These are phyloP conservation scores for Fusarium piperis DNA, from an alignment of 2,329 filamentous ascomycete genomes.

Conservation along the genomic window DNA sequence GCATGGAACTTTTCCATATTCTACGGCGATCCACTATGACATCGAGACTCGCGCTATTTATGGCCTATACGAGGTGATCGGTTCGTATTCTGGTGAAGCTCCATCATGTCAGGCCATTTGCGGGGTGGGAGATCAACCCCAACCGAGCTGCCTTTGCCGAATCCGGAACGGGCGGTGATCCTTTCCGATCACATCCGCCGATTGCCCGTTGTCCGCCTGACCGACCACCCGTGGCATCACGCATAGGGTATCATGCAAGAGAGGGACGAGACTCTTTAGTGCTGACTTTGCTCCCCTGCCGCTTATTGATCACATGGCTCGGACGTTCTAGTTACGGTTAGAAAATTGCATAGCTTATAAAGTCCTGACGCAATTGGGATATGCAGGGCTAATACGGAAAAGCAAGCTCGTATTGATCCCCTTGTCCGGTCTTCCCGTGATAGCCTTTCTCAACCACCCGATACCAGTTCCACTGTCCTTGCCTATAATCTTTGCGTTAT, in stretches of 20 bases:
- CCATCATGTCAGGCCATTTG: background rate
- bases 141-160: background rate
- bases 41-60: slow-evolving; percentile 14
- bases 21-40: background rate
- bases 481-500: background rate
- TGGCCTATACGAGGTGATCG: slow-evolving; percentile 7
- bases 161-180: background rate
- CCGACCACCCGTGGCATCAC: background rate
- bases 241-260: background rate
- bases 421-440: background rate
- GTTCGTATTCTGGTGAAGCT: slow-evolving; percentile 5
- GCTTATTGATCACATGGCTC: background rate
- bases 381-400: background rate
- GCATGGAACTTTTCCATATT: background rate
- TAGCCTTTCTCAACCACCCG: background rate
- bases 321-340: background rate
- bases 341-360: background rate
- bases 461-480: background rate
- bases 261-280: background rate
- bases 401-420: background rate
- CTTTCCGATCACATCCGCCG: background rate
- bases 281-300: background rate
- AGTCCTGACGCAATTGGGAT: background rate
- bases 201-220: background rate
- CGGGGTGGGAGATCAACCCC: background rate